Percentiles rank a stretch among this genome's conserved stretches.
Conservation (phyloP, 257 asterid species). For the Thymus mandschuricus region DNA sequence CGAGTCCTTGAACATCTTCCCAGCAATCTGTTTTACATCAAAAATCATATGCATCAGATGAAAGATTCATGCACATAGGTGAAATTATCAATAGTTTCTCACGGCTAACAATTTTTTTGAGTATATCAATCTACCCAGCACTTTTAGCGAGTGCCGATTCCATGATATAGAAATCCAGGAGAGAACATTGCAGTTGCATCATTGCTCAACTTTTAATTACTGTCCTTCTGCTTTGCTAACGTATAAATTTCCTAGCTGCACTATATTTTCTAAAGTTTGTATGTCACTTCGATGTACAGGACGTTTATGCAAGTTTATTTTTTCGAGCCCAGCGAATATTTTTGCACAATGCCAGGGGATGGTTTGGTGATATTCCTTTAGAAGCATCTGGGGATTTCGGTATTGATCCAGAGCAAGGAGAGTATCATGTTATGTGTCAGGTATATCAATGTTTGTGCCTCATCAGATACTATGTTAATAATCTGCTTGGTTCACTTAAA, state of each 20-base stretch:
- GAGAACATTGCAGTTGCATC: background rate
- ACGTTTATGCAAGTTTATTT: slow-evolving; percentile 82
- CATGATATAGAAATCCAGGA: slow-evolving; percentile 3
- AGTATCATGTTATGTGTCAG: slow-evolving; percentile 99
- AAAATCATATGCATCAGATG: slow-evolving; percentile 4
- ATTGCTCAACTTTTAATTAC: slow-evolving; percentile 4
- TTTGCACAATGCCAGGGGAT: slow-evolving; percentile 95
- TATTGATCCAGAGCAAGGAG: slow-evolving; percentile 97
- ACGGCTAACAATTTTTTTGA: background rate
- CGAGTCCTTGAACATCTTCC: background rate
- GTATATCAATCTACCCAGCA: too few relatives aligned
- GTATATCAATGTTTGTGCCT: slow-evolving; percentile 43
- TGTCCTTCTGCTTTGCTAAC: slow-evolving; percentile 22
- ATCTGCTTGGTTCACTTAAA: slow-evolving; percentile 15
- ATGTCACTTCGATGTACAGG: slow-evolving; percentile 52
- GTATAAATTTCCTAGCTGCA: slow-evolving; percentile 11
- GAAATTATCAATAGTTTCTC: slow-evolving; percentile 20
- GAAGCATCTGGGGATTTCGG: slow-evolving; percentile 99
- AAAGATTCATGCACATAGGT: background rate
- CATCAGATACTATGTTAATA: slow-evolving; percentile 1
- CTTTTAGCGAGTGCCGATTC: slow-evolving; percentile 4
- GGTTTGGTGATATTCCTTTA: slow-evolving; percentile 96
- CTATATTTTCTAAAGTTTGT: slow-evolving; percentile 22
- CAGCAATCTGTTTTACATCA: background rate
- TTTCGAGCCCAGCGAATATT: slow-evolving; percentile 96